A percentile compares a stretch with the other conserved stretches of the same genome.
Evolutionary conservation across 116 monocot species (phyloP).

Genomic region (Cymodocea nodosa): DNA sequence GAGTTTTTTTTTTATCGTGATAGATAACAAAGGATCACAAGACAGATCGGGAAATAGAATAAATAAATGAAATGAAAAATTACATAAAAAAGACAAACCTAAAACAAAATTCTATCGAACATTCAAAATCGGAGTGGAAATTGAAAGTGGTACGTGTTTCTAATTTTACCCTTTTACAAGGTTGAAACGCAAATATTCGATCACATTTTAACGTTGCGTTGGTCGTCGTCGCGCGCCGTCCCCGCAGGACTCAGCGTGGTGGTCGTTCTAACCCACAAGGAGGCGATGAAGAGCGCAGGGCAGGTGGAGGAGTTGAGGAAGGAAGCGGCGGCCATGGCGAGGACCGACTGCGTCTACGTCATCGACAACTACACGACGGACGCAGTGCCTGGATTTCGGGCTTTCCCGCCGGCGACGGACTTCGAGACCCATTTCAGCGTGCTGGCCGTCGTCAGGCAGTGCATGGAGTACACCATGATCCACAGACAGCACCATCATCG

Average conservation of each 20-base stretch:
- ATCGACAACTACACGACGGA: conserved; percentile 60
- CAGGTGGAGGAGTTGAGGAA: conserved; percentile 50
- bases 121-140: no score
- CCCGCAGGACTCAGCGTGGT: conserved; percentile 45
- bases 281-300: conserved; percentile 17
- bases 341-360: conserved; percentile 72
- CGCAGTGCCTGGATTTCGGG: not conserved
- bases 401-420: conserved; percentile 22
- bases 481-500: conserved; percentile 1
- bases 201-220: no score
- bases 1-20: no score
- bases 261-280: conserved; percentile 56
- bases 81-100: no score
- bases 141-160: no score
- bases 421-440: conserved; percentile 43
- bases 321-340: conserved; percentile 44
- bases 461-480: conserved; percentile 39
- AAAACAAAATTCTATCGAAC: no score
- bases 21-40: no score
- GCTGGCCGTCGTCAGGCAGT: conserved; percentile 48
- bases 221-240: no score
- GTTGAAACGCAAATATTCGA: no score
- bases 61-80: no score
- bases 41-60: no score
- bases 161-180: no score